Evolutionary conservation across 2,329 filamentous ascomycete genomes (phyloP).

Genomic region (Sphaerulina musiva): DNA sequence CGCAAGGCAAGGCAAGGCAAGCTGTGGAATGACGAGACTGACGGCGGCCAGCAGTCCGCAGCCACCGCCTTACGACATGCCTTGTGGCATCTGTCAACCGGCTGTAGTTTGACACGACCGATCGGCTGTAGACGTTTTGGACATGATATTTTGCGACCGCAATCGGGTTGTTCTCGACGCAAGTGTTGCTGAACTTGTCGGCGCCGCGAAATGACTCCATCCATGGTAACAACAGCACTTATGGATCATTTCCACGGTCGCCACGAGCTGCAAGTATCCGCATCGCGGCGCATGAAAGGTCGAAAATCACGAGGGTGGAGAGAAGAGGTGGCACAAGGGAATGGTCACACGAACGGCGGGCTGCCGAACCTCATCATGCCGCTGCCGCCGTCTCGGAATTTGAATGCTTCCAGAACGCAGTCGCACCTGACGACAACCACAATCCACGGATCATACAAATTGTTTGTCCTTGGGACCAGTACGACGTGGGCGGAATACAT

Average conservation of each 20-base stretch:
- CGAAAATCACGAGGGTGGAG: conserved; percentile 2
- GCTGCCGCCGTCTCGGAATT: conserved; percentile 14
- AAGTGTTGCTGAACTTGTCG: background rate
- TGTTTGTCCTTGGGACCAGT: conserved; percentile 12
- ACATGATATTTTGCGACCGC: background rate
- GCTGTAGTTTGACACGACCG: conserved; percentile 1
- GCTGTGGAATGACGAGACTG: conserved; percentile 7
- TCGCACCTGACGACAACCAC: conserved; percentile 16
- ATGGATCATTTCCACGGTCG: background rate
- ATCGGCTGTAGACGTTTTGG: background rate
- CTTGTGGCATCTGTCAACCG: conserved; percentile 15
- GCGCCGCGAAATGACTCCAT: background rate
- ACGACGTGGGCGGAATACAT: conserved; percentile 12
- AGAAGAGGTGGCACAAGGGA: conserved; percentile 7
- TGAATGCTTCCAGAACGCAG: conserved; percentile 16
- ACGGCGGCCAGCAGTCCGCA: conserved; percentile 6
- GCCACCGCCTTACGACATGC: conserved; percentile 4
- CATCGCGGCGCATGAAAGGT: conserved; percentile 1
- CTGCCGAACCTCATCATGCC: conserved; percentile 11
- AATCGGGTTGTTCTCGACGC: conserved; percentile 4
- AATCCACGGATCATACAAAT: conserved; percentile 12
- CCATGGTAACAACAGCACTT: background rate
- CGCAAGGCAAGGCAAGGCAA: background rate
- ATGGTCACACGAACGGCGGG: conserved; percentile 13
- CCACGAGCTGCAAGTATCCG: conserved; percentile 5